A percentile compares a stretch with the other conserved stretches of the same genome.
These are phyloP conservation scores for Geranomyces michiganensis DNA, from an alignment of 192 early-diverging fungal genomes.

Conservation along the genomic window DNA sequence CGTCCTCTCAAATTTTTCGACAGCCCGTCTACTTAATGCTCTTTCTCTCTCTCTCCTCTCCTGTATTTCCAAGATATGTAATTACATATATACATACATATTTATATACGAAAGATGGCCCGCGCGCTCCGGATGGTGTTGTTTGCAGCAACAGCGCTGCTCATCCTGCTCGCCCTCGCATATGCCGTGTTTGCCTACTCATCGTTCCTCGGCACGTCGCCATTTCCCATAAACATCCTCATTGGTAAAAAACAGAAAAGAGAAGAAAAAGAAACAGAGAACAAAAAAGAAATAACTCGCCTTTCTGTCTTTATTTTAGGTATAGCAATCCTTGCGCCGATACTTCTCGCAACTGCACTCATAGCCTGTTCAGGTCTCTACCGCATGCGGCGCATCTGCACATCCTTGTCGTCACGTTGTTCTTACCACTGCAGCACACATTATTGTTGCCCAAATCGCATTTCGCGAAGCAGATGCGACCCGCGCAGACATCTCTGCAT, in stretches of 20 bases:
- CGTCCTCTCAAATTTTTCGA: no score
- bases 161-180: slow-evolving; percentile 20
- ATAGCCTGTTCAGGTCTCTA: slow-evolving; percentile 14
- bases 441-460: background rate
- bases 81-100: no score
- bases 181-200: slow-evolving; percentile 17
- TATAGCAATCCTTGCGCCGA: slow-evolving; percentile 12
- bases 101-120: no score
- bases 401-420: background rate
- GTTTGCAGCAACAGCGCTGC: slow-evolving; percentile 6
- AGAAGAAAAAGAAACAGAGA: no score
- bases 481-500: background rate
- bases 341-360: background rate
- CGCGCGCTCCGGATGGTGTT: slow-evolving; percentile 3
- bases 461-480: background rate
- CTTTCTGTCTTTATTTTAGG: no score
- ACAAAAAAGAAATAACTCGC: no score
- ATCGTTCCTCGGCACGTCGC: slow-evolving; percentile 13
- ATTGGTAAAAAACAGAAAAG: slow-evolving; percentile 14
- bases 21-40: no score
- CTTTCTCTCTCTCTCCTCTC: no score
- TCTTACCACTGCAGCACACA: background rate
- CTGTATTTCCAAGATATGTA: no score
- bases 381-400: slow-evolving; percentile 14
- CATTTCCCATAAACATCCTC: slow-evolving; percentile 9